A percentile compares a stretch with the other conserved stretches of the same genome.
Evolutionary conservation across 176 grass and related monocot genomes (phyloP).

Genomic region (Phyllostachys edulis): DNA sequence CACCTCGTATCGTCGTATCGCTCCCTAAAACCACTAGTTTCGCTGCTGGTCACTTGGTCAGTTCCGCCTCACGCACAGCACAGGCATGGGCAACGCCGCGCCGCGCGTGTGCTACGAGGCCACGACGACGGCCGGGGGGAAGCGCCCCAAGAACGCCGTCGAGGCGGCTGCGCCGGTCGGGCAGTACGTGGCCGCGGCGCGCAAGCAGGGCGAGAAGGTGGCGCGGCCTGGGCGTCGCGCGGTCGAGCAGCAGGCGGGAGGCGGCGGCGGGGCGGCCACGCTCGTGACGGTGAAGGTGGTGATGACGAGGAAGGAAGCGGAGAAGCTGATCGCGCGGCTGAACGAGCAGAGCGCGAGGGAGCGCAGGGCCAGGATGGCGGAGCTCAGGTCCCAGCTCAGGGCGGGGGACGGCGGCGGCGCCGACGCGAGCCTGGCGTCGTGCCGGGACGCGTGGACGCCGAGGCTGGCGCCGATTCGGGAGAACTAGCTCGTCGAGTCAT

Average conservation of each 20-base stretch:
- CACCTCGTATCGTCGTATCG: not conserved
- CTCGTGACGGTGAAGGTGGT: slow-evolving; percentile 47
- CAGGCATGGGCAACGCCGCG: slow-evolving; percentile 42
- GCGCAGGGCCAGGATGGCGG: slow-evolving; percentile 40
- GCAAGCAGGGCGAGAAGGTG: slow-evolving; percentile 8
- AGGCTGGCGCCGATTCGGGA: slow-evolving; percentile 35
- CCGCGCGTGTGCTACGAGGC: slow-evolving; percentile 8
- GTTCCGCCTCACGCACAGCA: not conserved
- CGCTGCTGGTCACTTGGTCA: not conserved
- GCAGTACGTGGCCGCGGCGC: not conserved
- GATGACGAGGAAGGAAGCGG: slow-evolving; percentile 53
- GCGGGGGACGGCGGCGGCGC: not conserved
- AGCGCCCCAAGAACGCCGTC: not conserved
- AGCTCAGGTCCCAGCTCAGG: slow-evolving; percentile 8
- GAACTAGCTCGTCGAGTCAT: slow-evolving; percentile 14
- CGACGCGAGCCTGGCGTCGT: not conserved
- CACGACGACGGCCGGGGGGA: not conserved
- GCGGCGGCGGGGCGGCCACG: not conserved
- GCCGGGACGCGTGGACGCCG: slow-evolving; percentile 25
- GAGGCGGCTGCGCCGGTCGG: not conserved
- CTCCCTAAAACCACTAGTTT: not conserved
- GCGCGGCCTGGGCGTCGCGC: not conserved
- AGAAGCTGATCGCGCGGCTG: slow-evolving; percentile 46
- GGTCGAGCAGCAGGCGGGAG: not conserved
- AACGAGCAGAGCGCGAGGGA: slow-evolving; percentile 1